Evolutionary conservation across 805 yeast species (phyloP), one percentile per base, ranked within the genome.

Genomic region (Diddensiella transvaalensis): DNA sequence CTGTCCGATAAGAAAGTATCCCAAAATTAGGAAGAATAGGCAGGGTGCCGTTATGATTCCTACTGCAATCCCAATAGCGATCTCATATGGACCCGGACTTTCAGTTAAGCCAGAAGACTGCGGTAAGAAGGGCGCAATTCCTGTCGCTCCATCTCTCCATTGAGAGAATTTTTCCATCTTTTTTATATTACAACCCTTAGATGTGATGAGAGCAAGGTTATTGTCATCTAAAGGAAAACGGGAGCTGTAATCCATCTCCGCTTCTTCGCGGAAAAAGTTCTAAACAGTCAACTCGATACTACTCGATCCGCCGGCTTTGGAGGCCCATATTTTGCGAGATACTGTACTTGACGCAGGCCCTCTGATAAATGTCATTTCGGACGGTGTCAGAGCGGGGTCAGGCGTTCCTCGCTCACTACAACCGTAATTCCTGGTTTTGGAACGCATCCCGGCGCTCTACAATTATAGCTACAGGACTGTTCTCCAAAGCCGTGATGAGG

Each of bases 61-160:
- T 15, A 40, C 41, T 1, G 24, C 21, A 3, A 42, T 5, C 1
- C 35, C 43, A 15, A 32, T 22, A 29, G 32, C 32, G 10, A 22
- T 24, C 30, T 44, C 47, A 5, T 13, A 11, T 6, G 15, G 18
- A 35, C 18, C 15, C 8, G 38, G 38, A 17, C 18, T 35, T 18
- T 35, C 38, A 6, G 38, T 8, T 35, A 35, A n/a, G 17, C 38
- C 15, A 35, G 38, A n/a, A 10, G 38, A 10, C 38, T 35, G 38
- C 2, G 95, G 95, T 68, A 85, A 71, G 56, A 87, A 88, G 2
- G 96, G 96, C 0, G 95, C 83, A 30, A 89, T 85, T n/a, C 96
- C 96, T 1, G 96, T 89, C 3, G 91, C 93, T 53, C 82, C 85
- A 62, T 88, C 96, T 65, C 96, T 76, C 83, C 86, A 88, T 52